Evolutionary conservation across 306 rosid genomes (phyloP), one percentile per base, ranked within the genome.

Genomic region (Begonia masoniana): DNA sequence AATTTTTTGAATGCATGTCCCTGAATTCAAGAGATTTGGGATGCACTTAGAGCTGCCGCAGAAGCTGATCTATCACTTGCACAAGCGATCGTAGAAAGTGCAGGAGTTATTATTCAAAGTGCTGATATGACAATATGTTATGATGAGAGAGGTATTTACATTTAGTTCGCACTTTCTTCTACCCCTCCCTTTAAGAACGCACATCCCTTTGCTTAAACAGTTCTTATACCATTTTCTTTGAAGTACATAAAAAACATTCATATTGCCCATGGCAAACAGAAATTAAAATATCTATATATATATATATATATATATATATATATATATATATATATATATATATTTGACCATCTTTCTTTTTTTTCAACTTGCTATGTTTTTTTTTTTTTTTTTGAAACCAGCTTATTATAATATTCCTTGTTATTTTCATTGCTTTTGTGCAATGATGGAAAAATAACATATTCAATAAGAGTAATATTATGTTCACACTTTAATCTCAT

Each of bases 31-130:
- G 47, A 43, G 47, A 43, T 43, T 43, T 43, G 97, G 97, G 99
- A 91, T 58, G 99, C 99, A 52, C 96, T 91, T 64, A 70, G 86
- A 68, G 99, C 99, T 67, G 99, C 96, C 61, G 96, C 94, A 7
- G 99, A 91, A 70, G 99, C 94, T 64, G 99, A 91, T 52, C 60
- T 77, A 55, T 58, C 75, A 58, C 85, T 91, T 55, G 92, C 96
- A 43, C 99, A 91, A 70, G 94, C 88, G 15, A 91, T 91, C 58
- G 79, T 91, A 47, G 96, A 91, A 62, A 81, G 96, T 66, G 99
- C 94, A 10, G 99, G 99, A 47, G 94, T 91, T 63, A 91, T 91
- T 66, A 76, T 86, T 60, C 99, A 83, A 68, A 91, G 84, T 81
- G 80, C 88, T 62, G 96, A 91, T 73, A 73, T 91, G 81, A 79